These are phyloP conservation scores for Vitis rupestris DNA, from an alignment of 164 flowering plant species.

Conservation along the genomic window DNA sequence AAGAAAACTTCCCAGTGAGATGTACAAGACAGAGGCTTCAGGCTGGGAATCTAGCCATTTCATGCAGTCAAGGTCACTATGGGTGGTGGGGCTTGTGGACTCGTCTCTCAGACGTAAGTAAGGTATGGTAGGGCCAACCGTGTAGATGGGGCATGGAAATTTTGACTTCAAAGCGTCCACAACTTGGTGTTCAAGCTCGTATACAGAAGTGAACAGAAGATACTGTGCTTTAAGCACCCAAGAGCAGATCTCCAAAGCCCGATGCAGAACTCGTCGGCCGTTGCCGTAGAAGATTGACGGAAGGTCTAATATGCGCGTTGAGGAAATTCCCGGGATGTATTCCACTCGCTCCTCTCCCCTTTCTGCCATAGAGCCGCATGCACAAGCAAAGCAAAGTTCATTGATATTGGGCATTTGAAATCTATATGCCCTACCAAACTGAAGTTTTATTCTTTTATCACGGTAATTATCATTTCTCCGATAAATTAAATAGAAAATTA, in stretches of 20 bases:
- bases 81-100: background rate
- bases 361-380: slow-evolving; percentile 11
- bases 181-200: slow-evolving; percentile 39
- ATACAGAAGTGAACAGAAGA: slow-evolving; percentile 29
- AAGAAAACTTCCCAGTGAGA: slow-evolving; percentile 44
- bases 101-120: slow-evolving; percentile 4
- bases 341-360: slow-evolving; percentile 32
- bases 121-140: slow-evolving; percentile 43
- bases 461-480: too few relatives aligned
- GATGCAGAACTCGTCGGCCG: background rate
- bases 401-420: too few relatives aligned
- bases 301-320: slow-evolving; percentile 29
- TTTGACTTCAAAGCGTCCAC: slow-evolving; percentile 22
- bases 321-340: slow-evolving; percentile 42
- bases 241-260: slow-evolving; percentile 10
- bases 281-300: slow-evolving; percentile 16
- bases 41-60: slow-evolving; percentile 42
- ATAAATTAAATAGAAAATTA: too few relatives aligned
- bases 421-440: too few relatives aligned
- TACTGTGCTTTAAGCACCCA: slow-evolving; percentile 25
- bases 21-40: slow-evolving; percentile 33
- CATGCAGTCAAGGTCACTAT: slow-evolving; percentile 3
- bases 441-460: too few relatives aligned
- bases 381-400: too few relatives aligned
- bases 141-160: slow-evolving; percentile 29